Evolutionary conservation across 306 rosid genomes (phyloP).

Genomic region (Begonia fuchsioides): DNA sequence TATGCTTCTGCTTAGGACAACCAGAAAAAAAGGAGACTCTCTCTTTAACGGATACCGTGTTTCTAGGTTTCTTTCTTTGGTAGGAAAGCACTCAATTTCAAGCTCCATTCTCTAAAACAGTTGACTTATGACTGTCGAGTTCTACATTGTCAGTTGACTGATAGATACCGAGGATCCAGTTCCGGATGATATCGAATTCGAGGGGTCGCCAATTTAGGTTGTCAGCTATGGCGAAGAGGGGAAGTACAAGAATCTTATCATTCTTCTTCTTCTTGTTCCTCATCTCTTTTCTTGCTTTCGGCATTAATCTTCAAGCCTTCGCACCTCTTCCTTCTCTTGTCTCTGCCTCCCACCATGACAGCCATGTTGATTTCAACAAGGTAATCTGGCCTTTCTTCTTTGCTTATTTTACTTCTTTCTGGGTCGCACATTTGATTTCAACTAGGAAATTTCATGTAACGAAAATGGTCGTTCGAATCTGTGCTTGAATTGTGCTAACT

Average conservation of each 20-base stretch:
- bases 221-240: conserved; percentile 42
- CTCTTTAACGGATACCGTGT: too few species aligned
- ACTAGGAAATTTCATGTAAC: too few species aligned
- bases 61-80: too few species aligned
- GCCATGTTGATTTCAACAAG: conserved; percentile 11
- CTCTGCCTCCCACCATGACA: conserved; percentile 11
- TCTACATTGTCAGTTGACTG: too few species aligned
- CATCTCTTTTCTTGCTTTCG: conserved; percentile 22
- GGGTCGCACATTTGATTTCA: neutral
- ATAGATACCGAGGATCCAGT: neutral
- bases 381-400: conserved; percentile 18
- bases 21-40: too few species aligned
- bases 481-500: neutral
- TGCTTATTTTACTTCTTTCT: neutral
- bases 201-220: conserved; percentile 14
- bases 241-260: conserved; percentile 16
- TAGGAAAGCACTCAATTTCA: too few species aligned
- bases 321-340: conserved; percentile 43
- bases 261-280: conserved; percentile 32
- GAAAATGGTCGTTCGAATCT: neutral
- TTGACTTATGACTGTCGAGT: too few species aligned
- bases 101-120: too few species aligned
- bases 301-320: conserved; percentile 36
- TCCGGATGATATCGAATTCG: neutral
- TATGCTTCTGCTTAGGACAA: too few species aligned